Evolutionary conservation across 805 yeast genomes (phyloP), one percentile per base, ranked within the genome.

Genomic region (Myxozyma vanderwaltii): DNA sequence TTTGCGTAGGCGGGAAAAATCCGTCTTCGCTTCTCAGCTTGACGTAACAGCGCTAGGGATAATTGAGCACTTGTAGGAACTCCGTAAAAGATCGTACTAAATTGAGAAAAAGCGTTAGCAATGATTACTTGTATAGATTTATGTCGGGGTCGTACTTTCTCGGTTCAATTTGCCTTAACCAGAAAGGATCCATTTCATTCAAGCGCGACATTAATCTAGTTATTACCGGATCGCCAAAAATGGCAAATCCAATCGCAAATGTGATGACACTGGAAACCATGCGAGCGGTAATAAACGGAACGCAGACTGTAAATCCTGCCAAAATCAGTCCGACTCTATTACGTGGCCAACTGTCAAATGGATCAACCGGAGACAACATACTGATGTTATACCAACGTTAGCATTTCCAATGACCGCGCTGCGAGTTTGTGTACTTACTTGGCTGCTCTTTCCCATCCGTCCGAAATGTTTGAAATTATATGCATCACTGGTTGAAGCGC

Each of bases 41-140:
- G 12, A n/a, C 60, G 56, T 4, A 56, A 56, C 10, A 51, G 31
- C 10, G 51, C 38, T 29, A 56, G 48, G 10, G 56, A 13, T 8
- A 56, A 44, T 26, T 56, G 60, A n/a, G 60, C 56, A 12, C 52
- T 51, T 29, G 60, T 56, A 7, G 60, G 60, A 4, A 56, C 60
- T 10, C 51, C 47, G 23, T 51, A 40, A 33, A 56, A 46, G 5
- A 56, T 24, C 23, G 52, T 51, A 27, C 59, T 55, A 23, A 12
- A 8, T n/a, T 47, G 26, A 21, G 15, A 43, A 39, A 21, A n/a
- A n/a, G n/a, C 19, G n/a, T n/a, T n/a, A n/a, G n/a, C n/a, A n/a
- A n/a, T n/a, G n/a, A n/a, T n/a, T n/a, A n/a, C n/a, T n/a, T n/a
- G n/a, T n/a, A n/a, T n/a, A n/a, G n/a, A n/a, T n/a, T n/a, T n/a